Conservation (phyloP, 768 basidiomycete species). For the Dioszegia aurantiaca region DNA sequence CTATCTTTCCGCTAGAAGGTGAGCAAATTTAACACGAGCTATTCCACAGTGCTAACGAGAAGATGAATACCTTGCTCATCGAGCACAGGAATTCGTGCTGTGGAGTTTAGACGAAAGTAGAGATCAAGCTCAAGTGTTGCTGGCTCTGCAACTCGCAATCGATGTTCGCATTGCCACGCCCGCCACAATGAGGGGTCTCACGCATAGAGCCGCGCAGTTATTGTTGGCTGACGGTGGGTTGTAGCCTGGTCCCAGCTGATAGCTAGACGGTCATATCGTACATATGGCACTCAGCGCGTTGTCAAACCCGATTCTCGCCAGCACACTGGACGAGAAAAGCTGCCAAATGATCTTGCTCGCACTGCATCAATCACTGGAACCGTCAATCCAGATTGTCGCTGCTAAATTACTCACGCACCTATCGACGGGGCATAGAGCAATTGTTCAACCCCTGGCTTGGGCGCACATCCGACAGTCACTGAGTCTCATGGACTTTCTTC, state of each 20-base stretch:
- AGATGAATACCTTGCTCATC: conserved; percentile 30
- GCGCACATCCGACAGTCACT: conserved; percentile 42
- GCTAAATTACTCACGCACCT: conserved; percentile 43
- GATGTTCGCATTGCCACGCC: conserved; percentile 31
- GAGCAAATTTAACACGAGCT: conserved; percentile 8
- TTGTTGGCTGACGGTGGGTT: conserved; percentile 40
- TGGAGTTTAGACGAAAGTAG: conserved; percentile 42
- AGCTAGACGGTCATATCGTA: conserved; percentile 39
- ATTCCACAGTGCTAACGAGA: neutral
- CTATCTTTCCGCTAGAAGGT: conserved; percentile 37
- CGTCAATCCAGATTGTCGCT: conserved; percentile 44
- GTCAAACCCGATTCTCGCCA: conserved; percentile 38
- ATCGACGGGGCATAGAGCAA: conserved; percentile 40
- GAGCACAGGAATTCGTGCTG: conserved; percentile 33
- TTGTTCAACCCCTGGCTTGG: conserved; percentile 45
- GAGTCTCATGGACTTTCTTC: conserved; percentile 41
- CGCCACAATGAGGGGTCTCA: conserved; percentile 24
- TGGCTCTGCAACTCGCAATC: conserved; percentile 33
- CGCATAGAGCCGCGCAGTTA: conserved; percentile 39
- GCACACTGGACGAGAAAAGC: conserved; percentile 35
- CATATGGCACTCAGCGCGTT: conserved; percentile 36
- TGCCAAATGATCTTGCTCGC: conserved; percentile 45
- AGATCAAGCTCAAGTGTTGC: conserved; percentile 30
- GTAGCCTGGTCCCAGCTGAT: neutral
- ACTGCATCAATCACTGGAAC: conserved; percentile 40